phyloP scores from a whole-genome alignment of 352 stramenopile genomes.

The Pythium brachiatum region DNA sequence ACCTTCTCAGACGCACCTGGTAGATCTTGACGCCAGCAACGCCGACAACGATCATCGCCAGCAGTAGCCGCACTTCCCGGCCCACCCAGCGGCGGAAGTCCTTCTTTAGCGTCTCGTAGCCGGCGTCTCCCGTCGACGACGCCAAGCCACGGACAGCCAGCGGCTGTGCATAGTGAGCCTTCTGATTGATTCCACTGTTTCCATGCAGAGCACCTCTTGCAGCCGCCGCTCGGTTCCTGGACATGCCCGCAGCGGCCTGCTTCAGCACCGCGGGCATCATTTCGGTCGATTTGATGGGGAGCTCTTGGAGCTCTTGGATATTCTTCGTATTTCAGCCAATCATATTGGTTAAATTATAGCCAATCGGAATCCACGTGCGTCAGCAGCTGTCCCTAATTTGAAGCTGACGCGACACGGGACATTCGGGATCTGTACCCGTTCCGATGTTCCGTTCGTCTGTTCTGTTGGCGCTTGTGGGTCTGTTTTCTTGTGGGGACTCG shows the following conservation, averaged over 20 bases:
- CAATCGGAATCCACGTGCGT: background rate
- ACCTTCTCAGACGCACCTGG: conserved; percentile 46
- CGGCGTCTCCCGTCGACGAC: conserved; percentile 1
- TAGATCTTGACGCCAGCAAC: conserved; percentile 64
- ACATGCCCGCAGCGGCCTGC: background rate
- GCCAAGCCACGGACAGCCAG: background rate
- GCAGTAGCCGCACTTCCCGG: conserved; percentile 48
- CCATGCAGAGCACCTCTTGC: background rate
- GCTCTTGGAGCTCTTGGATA: background rate
- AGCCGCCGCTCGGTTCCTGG: background rate
- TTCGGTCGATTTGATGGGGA: background rate
- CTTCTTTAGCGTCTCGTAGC: conserved; percentile 49
- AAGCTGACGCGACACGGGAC: conserved; percentile 1
- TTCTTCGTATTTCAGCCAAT: conserved; percentile 14
- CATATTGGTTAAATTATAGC: background rate
- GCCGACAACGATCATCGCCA: conserved; percentile 42
- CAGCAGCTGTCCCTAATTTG: background rate
- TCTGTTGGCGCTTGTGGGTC: background rate
- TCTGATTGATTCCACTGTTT: no score
- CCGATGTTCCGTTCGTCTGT: conserved; percentile 18
- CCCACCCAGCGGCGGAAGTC: conserved; percentile 66
- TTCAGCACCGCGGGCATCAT: conserved; percentile 2
- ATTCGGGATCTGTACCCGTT: conserved; percentile 21
- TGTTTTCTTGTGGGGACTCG: no score
- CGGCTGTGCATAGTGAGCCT: no score